phyloP scores from a whole-genome alignment of 139 green algal genomes.

The Haematococcus lacustris region DNA sequence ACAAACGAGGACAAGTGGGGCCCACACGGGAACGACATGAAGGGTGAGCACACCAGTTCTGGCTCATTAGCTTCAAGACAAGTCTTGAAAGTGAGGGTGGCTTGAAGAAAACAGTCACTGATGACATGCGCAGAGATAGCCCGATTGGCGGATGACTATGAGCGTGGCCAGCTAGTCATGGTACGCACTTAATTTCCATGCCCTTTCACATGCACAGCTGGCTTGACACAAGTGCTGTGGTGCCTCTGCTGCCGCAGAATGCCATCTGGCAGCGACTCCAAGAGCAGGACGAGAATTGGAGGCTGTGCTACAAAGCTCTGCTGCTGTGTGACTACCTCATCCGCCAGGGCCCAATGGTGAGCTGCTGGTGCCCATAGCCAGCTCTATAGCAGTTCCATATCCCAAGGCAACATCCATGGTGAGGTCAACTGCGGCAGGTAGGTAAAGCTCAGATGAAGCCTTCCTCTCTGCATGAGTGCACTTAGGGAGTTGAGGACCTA shows the following conservation, averaged over 20 bases:
- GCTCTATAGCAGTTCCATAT: no score
- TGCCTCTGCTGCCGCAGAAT: constrained; percentile 20
- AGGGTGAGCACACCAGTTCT: constrained; percentile 37
- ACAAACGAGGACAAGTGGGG: constrained; percentile 87
- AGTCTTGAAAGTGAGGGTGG: not conserved
- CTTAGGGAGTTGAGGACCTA: no score
- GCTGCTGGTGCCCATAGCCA: no score
- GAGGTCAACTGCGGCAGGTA: not conserved
- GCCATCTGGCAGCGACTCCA: constrained; percentile 65
- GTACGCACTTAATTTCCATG: not conserved
- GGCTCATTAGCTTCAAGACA: not conserved
- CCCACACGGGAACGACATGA: constrained; percentile 75
- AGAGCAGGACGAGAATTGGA: constrained; percentile 75
- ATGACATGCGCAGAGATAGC: constrained; percentile 64
- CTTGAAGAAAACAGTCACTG: not conserved
- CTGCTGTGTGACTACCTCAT: constrained; percentile 82
- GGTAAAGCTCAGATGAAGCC: not conserved
- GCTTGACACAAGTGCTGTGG: not conserved
- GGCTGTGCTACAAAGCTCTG: constrained; percentile 87
- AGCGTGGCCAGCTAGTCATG: constrained; percentile 81
- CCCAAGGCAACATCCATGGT: not conserved
- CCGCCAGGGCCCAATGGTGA: constrained; percentile 72
- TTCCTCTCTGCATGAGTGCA: not conserved
- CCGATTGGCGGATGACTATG: constrained; percentile 52
- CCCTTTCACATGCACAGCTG: not conserved